phyloP scores from a whole-genome alignment of 441 rosid species.

The Isatis lusitanica region DNA sequence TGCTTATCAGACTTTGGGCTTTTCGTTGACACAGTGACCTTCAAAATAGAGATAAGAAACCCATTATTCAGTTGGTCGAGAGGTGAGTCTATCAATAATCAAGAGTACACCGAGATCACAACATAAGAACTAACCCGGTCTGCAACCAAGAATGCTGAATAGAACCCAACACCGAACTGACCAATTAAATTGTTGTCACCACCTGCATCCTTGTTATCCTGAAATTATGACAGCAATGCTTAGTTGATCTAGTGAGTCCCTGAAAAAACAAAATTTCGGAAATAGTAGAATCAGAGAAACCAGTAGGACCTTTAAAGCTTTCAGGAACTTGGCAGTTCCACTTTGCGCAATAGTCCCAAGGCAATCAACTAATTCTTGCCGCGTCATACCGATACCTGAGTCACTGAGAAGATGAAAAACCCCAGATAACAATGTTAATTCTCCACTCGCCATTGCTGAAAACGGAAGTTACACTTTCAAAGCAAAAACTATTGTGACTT shows the following conservation, averaged over 20 bases:
- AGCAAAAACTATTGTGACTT: constrained; percentile 25
- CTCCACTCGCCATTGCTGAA: not conserved
- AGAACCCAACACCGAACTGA: constrained; percentile 98
- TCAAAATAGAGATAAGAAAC: not conserved
- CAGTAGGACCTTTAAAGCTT: constrained; percentile 74
- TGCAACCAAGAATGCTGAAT: constrained; percentile 88
- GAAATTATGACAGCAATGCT: constrained; percentile 33
- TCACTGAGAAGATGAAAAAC: constrained; percentile 54
- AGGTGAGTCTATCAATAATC: constrained; percentile 3
- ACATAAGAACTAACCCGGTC: constrained; percentile 52
- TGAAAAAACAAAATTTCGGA: not conserved
- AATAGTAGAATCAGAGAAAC: not conserved
- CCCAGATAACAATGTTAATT: not conserved
- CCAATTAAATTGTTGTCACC: constrained; percentile 84
- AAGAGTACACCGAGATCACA: not conserved
- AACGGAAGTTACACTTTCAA: not conserved
- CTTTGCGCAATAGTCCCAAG: constrained; percentile 97
- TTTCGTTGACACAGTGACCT: constrained; percentile 86
- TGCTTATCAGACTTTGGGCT: constrained; percentile 90
- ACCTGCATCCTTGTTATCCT: constrained; percentile 90
- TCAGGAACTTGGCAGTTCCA: constrained; percentile 92
- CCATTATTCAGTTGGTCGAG: not conserved
- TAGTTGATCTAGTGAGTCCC: constrained; percentile 24
- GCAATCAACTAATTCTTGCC: constrained; percentile 85
- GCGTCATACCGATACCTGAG: constrained; percentile 92